Base-by-base conservation (phyloP, 2,329 filamentous ascomycete species). In the Cyphellophora europaea region DNA sequence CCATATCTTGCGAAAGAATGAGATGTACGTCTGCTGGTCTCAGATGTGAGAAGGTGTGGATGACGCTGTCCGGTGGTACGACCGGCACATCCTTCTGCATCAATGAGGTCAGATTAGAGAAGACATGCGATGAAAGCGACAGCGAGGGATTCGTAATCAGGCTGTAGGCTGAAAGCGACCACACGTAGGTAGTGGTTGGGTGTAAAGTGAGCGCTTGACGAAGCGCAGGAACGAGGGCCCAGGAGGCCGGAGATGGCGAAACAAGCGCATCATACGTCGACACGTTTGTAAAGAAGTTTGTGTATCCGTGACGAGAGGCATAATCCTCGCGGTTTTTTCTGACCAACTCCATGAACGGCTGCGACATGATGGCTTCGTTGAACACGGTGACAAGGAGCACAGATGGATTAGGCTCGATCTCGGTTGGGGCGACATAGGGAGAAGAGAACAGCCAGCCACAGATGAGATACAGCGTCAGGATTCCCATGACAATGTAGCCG, bases 61-160 rank as follows among this genome's bases (percentile, higher is more conserved):
- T 96, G 50, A 98, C 88, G 62, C 86, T 93, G 61, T 95, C 86
- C 0, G 93, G 91, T 2, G 89, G 91, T 6, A 96, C 89, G 33
- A 98, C 77, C 5, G 91, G 77, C 35, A 79, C 71, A 57, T 94
- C 83, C 55, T 78, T 82, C 49, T 91, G 74, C 85, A 96, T 95
- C 37, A 83, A 57, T 14, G 67, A 68, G 52, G 93, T 82, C 31
- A 98, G 69, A 37, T 68, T 74, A 8, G 75, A 66, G 57, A 93
- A 75, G 25, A 98, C 61, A 49, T 85, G 74, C 2, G 74, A 67
- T 45, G 86, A 77, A 19, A 96, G 62, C 11, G 74, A 72, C 35
- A 81, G 62, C 19, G 67, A 62, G 5, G 83, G 79, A 55, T 91
- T 82, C 83, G 94, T 93, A 54, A 98, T 91, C 47, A 93, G 71